A percentile compares a stretch with the other conserved stretches of the same genome.
phyloP scores from a whole-genome alignment of 164 flowering plant genomes.

The Houttuynia cordata region DNA sequence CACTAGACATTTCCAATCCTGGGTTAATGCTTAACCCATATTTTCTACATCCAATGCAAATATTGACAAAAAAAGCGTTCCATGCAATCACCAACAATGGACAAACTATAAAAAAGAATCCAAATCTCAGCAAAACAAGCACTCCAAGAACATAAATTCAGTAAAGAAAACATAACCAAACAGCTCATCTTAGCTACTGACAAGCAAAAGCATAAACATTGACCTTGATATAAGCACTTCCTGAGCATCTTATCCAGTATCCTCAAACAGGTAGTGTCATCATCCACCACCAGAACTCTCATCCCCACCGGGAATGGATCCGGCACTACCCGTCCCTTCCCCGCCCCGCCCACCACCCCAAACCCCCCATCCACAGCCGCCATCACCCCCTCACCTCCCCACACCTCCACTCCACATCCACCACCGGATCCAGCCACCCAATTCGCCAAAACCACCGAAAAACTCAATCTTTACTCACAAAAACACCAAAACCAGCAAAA shows the following conservation, averaged over 20 bases:
- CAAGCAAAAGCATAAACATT: neutral
- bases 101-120: constrained; percentile 1
- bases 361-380: too few relatives aligned
- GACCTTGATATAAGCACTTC: constrained; percentile 57
- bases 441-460: too few relatives aligned
- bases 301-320: constrained; percentile 70
- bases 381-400: too few relatives aligned
- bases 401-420: too few relatives aligned
- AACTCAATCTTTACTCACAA: too few relatives aligned
- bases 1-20: too few relatives aligned
- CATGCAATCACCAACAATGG: neutral
- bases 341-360: neutral
- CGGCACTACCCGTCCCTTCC: constrained; percentile 1
- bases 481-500: too few relatives aligned
- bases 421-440: too few relatives aligned
- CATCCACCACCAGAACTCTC: constrained; percentile 80
- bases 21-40: too few relatives aligned
- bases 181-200: too few relatives aligned
- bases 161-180: neutral
- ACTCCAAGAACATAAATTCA: neutral
- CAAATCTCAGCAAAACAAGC: neutral
- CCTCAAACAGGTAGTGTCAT: constrained; percentile 48
- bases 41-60: neutral
- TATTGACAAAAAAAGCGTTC: neutral
- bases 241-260: constrained; percentile 69